Evolutionary conservation across 345 rosid genomes (phyloP).

Genomic region (Salix caprea): DNA sequence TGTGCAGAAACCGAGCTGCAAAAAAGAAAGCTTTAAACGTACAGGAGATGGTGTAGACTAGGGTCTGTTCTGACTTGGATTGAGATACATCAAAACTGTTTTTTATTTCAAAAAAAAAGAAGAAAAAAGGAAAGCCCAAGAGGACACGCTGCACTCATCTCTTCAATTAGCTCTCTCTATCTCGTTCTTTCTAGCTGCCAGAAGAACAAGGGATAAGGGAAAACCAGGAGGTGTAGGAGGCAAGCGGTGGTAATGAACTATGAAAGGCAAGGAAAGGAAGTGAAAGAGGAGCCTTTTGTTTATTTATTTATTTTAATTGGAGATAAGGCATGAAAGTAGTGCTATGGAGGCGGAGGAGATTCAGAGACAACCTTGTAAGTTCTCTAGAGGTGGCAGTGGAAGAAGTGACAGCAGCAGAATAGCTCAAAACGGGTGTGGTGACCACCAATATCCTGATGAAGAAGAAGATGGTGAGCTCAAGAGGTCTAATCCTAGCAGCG

Average conservation of each 20-base stretch:
- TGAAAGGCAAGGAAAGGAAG: background rate
- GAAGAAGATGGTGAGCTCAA: conserved; percentile 52
- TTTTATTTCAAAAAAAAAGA: background rate
- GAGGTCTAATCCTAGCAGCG: conserved; percentile 23
- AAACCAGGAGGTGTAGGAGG: background rate
- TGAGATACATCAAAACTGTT: conserved; percentile 56
- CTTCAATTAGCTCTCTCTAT: conserved; percentile 25
- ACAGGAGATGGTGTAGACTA: conserved; percentile 21
- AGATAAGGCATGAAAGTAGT: conserved; percentile 70
- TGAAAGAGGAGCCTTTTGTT: conserved; percentile 25
- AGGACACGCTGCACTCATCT: conserved; percentile 32
- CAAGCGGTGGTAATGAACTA: background rate
- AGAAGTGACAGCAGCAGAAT: conserved; percentile 34
- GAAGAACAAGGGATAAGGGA: background rate
- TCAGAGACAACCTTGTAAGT: conserved; percentile 55
- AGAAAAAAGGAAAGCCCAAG: conserved; percentile 21
- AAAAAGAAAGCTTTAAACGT: conserved; percentile 46
- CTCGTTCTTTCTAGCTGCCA: conserved; percentile 5
- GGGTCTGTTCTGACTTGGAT: conserved; percentile 70
- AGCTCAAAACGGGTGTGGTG: conserved; percentile 22
- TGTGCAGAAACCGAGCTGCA: conserved; percentile 30
- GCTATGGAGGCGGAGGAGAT: conserved; percentile 80
- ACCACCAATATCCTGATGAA: conserved; percentile 41
- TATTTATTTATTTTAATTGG: conserved; percentile 16
- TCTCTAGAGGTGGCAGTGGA: conserved; percentile 53